phyloP scores from a whole-genome alignment of 2,329 filamentous ascomycete genomes.

The Calonectria honghensis region DNA sequence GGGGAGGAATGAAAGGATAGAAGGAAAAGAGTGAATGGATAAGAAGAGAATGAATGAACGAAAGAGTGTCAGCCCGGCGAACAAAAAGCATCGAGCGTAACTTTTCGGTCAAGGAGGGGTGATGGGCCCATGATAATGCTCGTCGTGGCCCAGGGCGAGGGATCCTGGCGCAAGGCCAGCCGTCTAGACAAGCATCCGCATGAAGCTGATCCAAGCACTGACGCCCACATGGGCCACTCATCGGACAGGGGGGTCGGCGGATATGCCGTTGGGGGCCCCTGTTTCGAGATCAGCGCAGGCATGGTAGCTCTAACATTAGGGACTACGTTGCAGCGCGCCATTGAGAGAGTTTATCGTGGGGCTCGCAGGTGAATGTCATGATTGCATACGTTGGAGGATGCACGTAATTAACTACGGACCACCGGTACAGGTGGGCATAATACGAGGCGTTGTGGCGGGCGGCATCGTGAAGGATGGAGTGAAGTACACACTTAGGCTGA shows the following conservation, averaged over 20 bases:
- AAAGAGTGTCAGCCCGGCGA: slow-evolving; percentile 33
- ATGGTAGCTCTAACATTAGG: slow-evolving; percentile 22
- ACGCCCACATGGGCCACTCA: slow-evolving; percentile 47
- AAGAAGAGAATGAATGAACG: slow-evolving; percentile 39
- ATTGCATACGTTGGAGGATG: background rate
- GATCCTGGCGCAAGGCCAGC: slow-evolving; percentile 44
- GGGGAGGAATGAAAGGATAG: slow-evolving; percentile 45
- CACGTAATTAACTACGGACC: slow-evolving; percentile 13
- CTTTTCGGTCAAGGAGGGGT: slow-evolving; percentile 29
- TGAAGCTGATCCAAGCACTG: slow-evolving; percentile 45
- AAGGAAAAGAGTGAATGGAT: slow-evolving; percentile 32
- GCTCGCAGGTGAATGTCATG: background rate
- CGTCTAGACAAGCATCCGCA: slow-evolving; percentile 50
- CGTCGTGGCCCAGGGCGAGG: slow-evolving; percentile 46
- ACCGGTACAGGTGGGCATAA: background rate
- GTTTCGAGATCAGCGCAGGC: slow-evolving; percentile 54
- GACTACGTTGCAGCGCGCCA: slow-evolving; percentile 11
- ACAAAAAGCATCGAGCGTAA: slow-evolving; percentile 31
- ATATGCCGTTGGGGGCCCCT: slow-evolving; percentile 48
- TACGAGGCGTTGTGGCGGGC: slow-evolving; percentile 4
- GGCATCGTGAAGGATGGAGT: background rate
- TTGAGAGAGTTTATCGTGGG: slow-evolving; percentile 14
- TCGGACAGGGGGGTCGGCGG: slow-evolving; percentile 36
- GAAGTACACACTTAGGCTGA: background rate
- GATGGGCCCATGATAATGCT: slow-evolving; percentile 38